Evolutionary conservation across 2,329 filamentous ascomycete genomes (phyloP), one percentile per base, ranked within the genome.

Genomic region (Colletotrichum magnum): DNA sequence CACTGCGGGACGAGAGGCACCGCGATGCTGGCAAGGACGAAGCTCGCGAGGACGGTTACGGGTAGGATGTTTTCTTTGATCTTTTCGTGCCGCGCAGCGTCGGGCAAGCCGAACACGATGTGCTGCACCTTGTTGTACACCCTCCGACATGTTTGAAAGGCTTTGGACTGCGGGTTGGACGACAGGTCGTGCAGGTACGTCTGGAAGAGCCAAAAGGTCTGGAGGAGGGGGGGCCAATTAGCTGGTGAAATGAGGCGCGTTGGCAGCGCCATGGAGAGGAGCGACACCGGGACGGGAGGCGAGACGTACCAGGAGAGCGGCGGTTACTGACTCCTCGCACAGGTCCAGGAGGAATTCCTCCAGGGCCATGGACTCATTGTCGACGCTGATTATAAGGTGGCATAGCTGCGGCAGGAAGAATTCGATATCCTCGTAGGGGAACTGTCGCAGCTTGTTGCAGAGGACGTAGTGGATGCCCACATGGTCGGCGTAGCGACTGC

Each of bases 161-260:
- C 87, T 75, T 91, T 89, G 70, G 92, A 91, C 77, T 92, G 91
- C 2, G 93, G 93, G 68, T 92, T 93, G 76, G 87, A 84, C 64
- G 92, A 88, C 71, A 96, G 89, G 78, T 96, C 94, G 84, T 93
- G 92, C 36, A 96, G 88, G 77, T 96, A 95, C 5, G 93, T 95
- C 82, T 96, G 93, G 80, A 96, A 94, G 59, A 96, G 87, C 93
- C 93, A 96, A 80, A 96, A 96, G 43, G 93, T 95, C 93, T 96
- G 76, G 59, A 71, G 51, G n/a, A 71, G 54, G 32, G 32, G 32
- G 7, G 32, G 32, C 16, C 18, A 51, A 54, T 54, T 28, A 66
- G 69, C 59, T 50, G 10, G n/a, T n/a, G 13, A 53, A 41, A 18
- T 39, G 32, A 45, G 7, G 62, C 43, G 54, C 41, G 26, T 10